A percentile compares a stretch with the other conserved stretches of the same genome.
phyloP scores from a whole-genome alignment of 257 asterid genomes.

The Salvia rosmarinus region DNA sequence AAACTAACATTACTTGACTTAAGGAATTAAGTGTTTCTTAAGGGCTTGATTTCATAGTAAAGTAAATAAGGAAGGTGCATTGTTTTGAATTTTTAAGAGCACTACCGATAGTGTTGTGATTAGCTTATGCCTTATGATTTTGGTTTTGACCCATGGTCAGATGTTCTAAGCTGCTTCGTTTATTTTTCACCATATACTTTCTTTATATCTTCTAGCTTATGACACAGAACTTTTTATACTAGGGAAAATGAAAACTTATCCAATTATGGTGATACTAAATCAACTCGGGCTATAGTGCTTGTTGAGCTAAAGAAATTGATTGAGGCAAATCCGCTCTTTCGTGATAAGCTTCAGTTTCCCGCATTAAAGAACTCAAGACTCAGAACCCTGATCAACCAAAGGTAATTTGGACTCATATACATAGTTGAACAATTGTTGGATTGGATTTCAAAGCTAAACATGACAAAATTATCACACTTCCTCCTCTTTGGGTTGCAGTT shows the following conservation, averaged over 20 bases:
- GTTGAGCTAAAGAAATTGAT: conserved; percentile 56
- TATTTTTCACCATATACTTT: conserved; percentile 1
- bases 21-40: not conserved
- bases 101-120: not conserved
- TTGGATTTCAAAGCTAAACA: not conserved
- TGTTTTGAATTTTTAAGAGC: not conserved
- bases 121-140: not conserved
- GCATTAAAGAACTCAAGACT: conserved; percentile 50
- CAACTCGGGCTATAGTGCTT: conserved; percentile 57
- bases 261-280: conserved; percentile 54
- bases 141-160: not conserved
- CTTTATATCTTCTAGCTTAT: conserved; percentile 31
- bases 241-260: conserved; percentile 67
- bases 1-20: too few species aligned
- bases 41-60: not conserved
- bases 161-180: not conserved
- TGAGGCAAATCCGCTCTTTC: conserved; percentile 61
- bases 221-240: conserved; percentile 23
- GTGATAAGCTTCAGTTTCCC: conserved; percentile 68
- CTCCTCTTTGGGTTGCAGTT: conserved; percentile 41
- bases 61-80: conserved; percentile 9
- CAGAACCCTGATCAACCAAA: conserved; percentile 64
- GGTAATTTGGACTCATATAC: conserved; percentile 39
- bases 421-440: not conserved
- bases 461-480: not conserved